Percentiles rank a stretch among this genome's conserved stretches.
Conservation (phyloP, 2,329 filamentous ascomycete genomes). For the Proliferodiscus dingleyae region DNA sequence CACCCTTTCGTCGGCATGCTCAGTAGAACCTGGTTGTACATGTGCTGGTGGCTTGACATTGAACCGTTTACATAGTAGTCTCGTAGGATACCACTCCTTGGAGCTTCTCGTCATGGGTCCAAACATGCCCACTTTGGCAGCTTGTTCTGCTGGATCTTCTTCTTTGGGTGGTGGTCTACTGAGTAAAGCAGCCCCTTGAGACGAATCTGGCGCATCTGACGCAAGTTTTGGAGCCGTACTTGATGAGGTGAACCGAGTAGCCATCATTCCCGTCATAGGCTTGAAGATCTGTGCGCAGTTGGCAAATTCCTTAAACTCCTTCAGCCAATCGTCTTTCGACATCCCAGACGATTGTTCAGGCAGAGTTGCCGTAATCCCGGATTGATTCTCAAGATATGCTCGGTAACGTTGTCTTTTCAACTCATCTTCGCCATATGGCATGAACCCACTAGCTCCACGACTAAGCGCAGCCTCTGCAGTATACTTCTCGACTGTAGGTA, state of each 20-base stretch:
- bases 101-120: conserved; percentile 75
- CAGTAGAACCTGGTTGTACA: conserved; percentile 50
- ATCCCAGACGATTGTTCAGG: conserved; percentile 44
- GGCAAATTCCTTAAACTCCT: conserved; percentile 71
- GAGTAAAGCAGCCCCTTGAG: conserved; percentile 40
- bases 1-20: conserved; percentile 26
- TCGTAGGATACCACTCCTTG: conserved; percentile 70
- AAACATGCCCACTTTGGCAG: conserved; percentile 88
- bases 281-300: conserved; percentile 77
- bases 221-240: conserved; percentile 42
- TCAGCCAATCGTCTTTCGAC: conserved; percentile 68
- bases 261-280: conserved; percentile 89
- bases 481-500: conserved; percentile 61
- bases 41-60: conserved; percentile 75
- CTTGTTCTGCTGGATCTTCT: conserved; percentile 76
- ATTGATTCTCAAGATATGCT: conserved; percentile 72
- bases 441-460: conserved; percentile 61
- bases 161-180: conserved; percentile 49
- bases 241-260: conserved; percentile 80
- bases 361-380: conserved; percentile 54
- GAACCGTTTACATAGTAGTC: conserved; percentile 91
- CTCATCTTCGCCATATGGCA: conserved; percentile 81
- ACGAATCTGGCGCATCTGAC: conserved; percentile 33
- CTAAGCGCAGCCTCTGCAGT: conserved; percentile 65
- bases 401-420: conserved; percentile 77